Evolutionary conservation across 2,329 filamentous ascomycete genomes (phyloP), one percentile per base, ranked within the genome.

Genomic region (Xylariaceae sp.): DNA sequence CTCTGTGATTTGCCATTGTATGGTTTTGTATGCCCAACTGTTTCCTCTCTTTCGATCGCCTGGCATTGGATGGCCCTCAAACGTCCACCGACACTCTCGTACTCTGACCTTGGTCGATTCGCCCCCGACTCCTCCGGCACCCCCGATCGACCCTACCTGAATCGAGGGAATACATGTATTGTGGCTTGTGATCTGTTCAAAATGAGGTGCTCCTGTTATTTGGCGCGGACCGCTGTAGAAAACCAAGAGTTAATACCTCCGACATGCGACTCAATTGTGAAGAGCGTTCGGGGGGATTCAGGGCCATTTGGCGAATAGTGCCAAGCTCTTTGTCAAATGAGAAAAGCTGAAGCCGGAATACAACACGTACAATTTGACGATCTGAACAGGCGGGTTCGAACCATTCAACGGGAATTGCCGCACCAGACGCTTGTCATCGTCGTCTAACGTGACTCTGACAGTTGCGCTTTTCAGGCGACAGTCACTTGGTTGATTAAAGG

Each of bases 1-100:
- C 44, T 70, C 66, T 13, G 57, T 60, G 10, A 70, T 57, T 12
- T 66, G 52, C 67, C 67, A 70, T 41, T 61, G 59, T 2, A 70
- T 53, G 8, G 63, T 60, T 22, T 60, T 65, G 56, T 65, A 65
- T 29, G 54, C 49, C 54, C 51, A 57, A 37, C 44, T 57, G 30
- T 48, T 55, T 18, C 52, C 46, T 37, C 53, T 50, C 30, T 57
- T 59, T 13, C 50, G 55, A 1, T 42, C 36, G 36, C 61, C 58
- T 0, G 57, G 53, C 29, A 57, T 56, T 15, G 61, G 32, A 6
- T 60, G 55, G 15, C 64, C 58, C n/a, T 60, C 56, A 47, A 67
- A 65, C 8, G 48, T 61, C 65, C 65, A 67, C 5, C 61, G 58
- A 29, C 61, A 59, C 26, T 58, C 49, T 39, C 60, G 53, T 36